Base-by-base conservation (phyloP, 2,329 filamentous ascomycete genomes). In the Trichoderma sp. region DNA sequence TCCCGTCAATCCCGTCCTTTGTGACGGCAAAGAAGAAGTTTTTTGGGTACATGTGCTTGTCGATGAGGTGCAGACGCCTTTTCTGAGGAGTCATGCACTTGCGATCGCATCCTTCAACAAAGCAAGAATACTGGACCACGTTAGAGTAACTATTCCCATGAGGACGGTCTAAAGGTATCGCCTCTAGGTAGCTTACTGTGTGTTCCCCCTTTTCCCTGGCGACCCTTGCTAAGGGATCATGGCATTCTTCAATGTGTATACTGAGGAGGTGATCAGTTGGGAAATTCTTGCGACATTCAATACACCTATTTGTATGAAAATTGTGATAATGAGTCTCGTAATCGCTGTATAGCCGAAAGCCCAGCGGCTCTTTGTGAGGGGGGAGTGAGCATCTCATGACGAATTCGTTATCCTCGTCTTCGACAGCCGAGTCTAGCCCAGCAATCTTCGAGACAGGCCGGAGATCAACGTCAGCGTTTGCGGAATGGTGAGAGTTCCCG, bases 1-100 rank as follows among this genome's bases (percentile, higher is more conserved):
- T 89, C 62, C 91, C 91, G 78, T 98, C 95, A 73, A 98, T 93
- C n/a, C 96, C 96, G 73, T 93, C 90, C 75, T 94, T 93, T 3
- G 97, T 92, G 67, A 98, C 89, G 64, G 90, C 89, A 77, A 97
- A 97, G 81, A 97, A 95, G 82, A 94, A 97, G 77, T 93, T 92
- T 79, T 89, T 90, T 12, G 95, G 95, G 79, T 96, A 99, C 83
- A 91, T 88, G 81, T 99, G 96, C 83, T 97, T 98, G 84, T 97
- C 95, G 75, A 97, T 93, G 75, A 97, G 86, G 84, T 99, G 95
- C 80, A 93, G 89, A 39, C 93, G 88, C 58, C 96, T 89, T 82
- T 97, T 98, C 77, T 93, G 90, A 34, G 92, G 90, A 4, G 93
- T 94, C 70, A 89, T 90, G 82, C 95, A 98, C 79, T 94, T 91